Conservation (phyloP, 2,329 filamentous ascomycete genomes). For the Alternaria sp. region DNA sequence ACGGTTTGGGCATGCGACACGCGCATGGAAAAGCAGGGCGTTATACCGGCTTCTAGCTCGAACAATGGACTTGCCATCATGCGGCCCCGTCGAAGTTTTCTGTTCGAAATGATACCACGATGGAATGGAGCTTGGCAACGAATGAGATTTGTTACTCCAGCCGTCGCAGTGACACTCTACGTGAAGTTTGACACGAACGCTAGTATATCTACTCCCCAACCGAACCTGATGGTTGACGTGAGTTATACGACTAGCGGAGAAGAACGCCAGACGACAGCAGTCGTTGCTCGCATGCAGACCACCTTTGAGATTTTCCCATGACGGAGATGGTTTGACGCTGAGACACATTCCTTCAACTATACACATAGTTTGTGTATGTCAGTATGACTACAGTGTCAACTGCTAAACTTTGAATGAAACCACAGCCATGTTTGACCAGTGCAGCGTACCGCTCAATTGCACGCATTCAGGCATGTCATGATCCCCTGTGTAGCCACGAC, state of each 20-base stretch:
- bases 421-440: not conserved
- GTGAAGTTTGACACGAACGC: slow-evolving; percentile 57
- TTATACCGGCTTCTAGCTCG: slow-evolving; percentile 47
- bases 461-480: not conserved
- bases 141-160: slow-evolving; percentile 35
- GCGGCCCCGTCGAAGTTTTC: slow-evolving; percentile 42
- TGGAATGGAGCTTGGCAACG: slow-evolving; percentile 30
- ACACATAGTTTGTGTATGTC: not conserved
- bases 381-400: not conserved
- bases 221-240: slow-evolving; percentile 70
- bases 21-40: slow-evolving; percentile 48
- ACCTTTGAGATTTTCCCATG: slow-evolving; percentile 67
- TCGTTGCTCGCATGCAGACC: slow-evolving; percentile 81
- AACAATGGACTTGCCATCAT: slow-evolving; percentile 46
- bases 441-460: not conserved
- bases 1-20: slow-evolving; percentile 42
- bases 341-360: slow-evolving; percentile 52
- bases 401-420: not conserved
- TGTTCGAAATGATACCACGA: slow-evolving; percentile 43
- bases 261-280: slow-evolving; percentile 62
- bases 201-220: slow-evolving; percentile 89
- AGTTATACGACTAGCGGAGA: slow-evolving; percentile 97
- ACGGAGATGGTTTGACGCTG: slow-evolving; percentile 83
- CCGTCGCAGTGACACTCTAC: slow-evolving; percentile 27
- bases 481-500: not conserved